These are phyloP conservation scores for Tremella fuciformis DNA, from an alignment of 768 basidiomycete genomes.

Conservation along the genomic window DNA sequence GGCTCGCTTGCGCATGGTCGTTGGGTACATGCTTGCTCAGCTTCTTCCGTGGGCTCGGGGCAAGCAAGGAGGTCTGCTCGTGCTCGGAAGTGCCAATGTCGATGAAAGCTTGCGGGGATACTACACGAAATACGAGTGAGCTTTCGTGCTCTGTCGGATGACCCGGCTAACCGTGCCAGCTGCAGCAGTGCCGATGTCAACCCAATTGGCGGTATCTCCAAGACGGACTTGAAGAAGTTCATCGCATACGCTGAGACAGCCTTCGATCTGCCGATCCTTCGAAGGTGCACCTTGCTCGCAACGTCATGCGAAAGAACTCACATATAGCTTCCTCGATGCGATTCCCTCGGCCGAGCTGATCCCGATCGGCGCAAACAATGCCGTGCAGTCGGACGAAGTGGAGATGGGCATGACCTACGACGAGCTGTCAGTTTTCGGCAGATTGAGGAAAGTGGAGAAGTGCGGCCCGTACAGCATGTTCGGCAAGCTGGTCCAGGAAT, in stretches of 20 bases:
- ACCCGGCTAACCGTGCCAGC: constrained; percentile 14
- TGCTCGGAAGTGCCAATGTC: constrained; percentile 96
- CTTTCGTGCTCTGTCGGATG: background rate
- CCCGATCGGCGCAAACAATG: constrained; percentile 80
- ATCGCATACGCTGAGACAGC: constrained; percentile 75
- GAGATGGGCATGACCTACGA: constrained; percentile 99
- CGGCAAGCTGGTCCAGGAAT: constrained; percentile 88
- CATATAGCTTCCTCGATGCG: constrained; percentile 76
- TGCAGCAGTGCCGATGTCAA: constrained; percentile 80
- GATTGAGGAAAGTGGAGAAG: constrained; percentile 92
- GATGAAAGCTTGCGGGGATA: constrained; percentile 98
- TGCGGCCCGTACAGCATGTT: constrained; percentile 98
- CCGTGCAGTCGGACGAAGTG: constrained; percentile 94
- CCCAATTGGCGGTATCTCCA: constrained; percentile 96
- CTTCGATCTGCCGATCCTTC: constrained; percentile 81
- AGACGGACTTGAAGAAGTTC: constrained; percentile 94
- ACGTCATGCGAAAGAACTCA: background rate
- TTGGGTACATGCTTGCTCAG: constrained; percentile 92
- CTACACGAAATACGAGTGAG: constrained; percentile 93
- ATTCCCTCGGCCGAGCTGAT: constrained; percentile 94
- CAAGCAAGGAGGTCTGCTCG: constrained; percentile 76
- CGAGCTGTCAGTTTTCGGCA: constrained; percentile 87
- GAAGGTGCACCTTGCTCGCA: constrained; percentile 57
- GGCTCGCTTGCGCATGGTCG: constrained; percentile 90
- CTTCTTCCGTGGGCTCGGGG: constrained; percentile 89